Evolutionary conservation across 1,284 basidiomycete species (phyloP).

Genomic region (Trametes versicolor): DNA sequence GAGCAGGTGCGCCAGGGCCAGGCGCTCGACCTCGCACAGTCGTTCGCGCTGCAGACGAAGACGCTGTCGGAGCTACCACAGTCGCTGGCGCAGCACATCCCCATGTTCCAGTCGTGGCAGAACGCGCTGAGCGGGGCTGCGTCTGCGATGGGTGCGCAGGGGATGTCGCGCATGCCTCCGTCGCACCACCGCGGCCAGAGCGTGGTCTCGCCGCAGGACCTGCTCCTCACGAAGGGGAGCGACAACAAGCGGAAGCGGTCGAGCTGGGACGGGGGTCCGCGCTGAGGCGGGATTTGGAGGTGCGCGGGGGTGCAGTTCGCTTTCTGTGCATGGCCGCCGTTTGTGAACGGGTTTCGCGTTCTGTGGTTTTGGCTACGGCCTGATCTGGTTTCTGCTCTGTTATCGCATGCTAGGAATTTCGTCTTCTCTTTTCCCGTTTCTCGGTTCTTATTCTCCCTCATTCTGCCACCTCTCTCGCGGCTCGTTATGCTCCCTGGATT

Average conservation of each 20-base stretch:
- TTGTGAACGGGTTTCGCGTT: not conserved
- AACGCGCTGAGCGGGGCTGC: constrained; percentile 29
- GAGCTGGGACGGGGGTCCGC: constrained; percentile 73
- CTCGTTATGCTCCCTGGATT: constrained; percentile 8
- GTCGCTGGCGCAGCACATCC: constrained; percentile 44
- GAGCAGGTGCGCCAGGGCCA: constrained; percentile 56
- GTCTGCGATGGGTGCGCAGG: constrained; percentile 27
- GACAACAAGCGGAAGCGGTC: constrained; percentile 78
- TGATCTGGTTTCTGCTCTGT: not conserved
- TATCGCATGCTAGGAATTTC: constrained; percentile 3
- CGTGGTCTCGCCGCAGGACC: constrained; percentile 74
- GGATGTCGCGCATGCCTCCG: constrained; percentile 41
- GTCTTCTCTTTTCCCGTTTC: not conserved
- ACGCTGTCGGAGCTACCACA: constrained; percentile 41
- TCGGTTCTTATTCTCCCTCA: not conserved
- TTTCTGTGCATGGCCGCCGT: not conserved
- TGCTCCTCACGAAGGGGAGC: constrained; percentile 59
- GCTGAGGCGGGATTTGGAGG: constrained; percentile 26
- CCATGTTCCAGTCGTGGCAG: constrained; percentile 36
- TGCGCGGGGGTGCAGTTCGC: not conserved
- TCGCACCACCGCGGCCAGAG: constrained; percentile 73
- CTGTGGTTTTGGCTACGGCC: not conserved
- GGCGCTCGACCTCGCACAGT: constrained; percentile 72
- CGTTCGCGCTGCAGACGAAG: constrained; percentile 45
- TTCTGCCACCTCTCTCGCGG: not conserved